Conservation (phyloP, 352 stramenopile species). For the Phytophthora vignae region DNA sequence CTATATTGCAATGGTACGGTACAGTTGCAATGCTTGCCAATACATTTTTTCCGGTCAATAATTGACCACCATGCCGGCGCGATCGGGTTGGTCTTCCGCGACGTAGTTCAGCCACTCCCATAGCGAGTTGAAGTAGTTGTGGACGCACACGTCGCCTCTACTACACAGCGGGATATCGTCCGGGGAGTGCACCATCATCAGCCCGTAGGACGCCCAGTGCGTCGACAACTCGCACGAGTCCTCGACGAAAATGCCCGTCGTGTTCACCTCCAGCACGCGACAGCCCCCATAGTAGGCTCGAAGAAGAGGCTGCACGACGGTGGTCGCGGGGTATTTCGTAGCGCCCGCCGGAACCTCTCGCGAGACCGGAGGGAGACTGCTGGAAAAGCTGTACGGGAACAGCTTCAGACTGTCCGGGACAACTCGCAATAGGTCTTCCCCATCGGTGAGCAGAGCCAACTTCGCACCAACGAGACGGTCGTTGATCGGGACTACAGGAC, state of each 20-base stretch:
- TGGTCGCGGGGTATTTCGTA: constrained; percentile 2
- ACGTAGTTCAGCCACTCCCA: constrained; percentile 3
- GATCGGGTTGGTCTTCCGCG: neutral
- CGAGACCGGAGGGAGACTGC: neutral
- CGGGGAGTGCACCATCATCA: constrained; percentile 7
- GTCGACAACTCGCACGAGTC: neutral
- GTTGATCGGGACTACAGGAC: constrained; percentile 11
- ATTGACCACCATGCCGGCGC: neutral
- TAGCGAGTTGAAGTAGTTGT: constrained; percentile 6
- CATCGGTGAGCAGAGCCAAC: neutral
- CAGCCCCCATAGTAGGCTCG: neutral
- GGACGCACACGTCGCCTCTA: neutral
- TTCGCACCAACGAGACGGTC: neutral
- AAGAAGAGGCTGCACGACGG: neutral
- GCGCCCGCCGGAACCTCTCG: neutral
- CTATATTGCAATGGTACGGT: too few relatives aligned
- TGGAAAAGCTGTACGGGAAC: constrained; percentile 1
- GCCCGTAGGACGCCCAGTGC: neutral
- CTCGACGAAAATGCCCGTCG: constrained; percentile 5
- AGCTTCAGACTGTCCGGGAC: neutral
- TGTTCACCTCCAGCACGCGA: neutral
- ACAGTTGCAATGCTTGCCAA: too few relatives aligned
- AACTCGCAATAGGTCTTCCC: neutral
- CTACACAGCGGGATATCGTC: constrained; percentile 5
- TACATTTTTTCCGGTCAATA: too few relatives aligned